Base-by-base conservation (phyloP, 192 early-diverging fungal genomes). In the Paraglomus occultum region DNA sequence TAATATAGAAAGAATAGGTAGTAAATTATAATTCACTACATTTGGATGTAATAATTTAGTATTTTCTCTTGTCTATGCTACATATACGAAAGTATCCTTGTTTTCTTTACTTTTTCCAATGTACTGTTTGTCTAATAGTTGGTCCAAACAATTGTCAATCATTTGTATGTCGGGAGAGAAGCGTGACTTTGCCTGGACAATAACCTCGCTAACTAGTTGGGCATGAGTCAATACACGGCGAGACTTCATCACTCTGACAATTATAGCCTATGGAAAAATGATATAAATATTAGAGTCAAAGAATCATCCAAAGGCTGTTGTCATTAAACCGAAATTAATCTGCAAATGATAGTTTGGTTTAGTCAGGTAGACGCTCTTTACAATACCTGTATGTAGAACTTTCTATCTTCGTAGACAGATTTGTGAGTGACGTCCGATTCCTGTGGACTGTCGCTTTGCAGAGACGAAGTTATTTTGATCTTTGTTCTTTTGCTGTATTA, bases 221-320 rank as follows among this genome's bases (percentile, higher is more conserved):
- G 76, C 75, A 74, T 95, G 92, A 11, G 73, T 71, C 49, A 93
- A 53, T 18, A 82, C 73, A 66, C 88, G 76, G 7, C 91, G 82
- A 0, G 92, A 81, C 76, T 95, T 95, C 88, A 95, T 91, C 18
- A 95, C 85, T 18, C 93, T 84, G 0, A 95, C 93, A 81, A 95
- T 92, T 20, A 87, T 80, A n/a, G 93, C 93, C 80, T 94, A 90
- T n/a, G 64, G 92, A 90, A 42, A 86, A 73, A 23, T 80, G 71
- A 82, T 85, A 15, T 89, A 83, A 73, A 92, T 88, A 1, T 40
- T 54, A 69, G 71, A 15, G 42, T 38, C n/a, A n/a, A n/a, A 44
- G 11, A 74, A 31, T 80, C 31, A 23, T 55, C 20, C 10, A 44
- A 15, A 49, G 17, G 50, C 4, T 71, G 43, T 31, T 45, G 14